Evolutionary conservation across 441 rosid species (phyloP).

Genomic region (Populus hybrid): DNA sequence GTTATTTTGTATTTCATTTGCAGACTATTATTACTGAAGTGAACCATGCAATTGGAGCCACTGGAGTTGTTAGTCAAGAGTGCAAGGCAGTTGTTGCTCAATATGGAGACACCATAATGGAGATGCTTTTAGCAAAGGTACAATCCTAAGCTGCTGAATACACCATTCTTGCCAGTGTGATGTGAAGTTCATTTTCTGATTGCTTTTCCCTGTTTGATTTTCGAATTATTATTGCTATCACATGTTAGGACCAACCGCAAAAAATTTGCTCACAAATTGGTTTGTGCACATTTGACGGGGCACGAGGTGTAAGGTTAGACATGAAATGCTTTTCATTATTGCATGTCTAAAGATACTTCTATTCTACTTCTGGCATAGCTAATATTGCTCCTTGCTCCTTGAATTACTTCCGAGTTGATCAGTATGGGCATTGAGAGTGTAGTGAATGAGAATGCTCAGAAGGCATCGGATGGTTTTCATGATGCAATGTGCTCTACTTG

Average conservation of each 20-base stretch:
- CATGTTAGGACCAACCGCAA: constrained; percentile 51
- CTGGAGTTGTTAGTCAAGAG: constrained; percentile 72
- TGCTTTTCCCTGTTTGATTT: not conserved
- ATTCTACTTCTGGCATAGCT: not conserved
- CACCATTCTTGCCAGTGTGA: not conserved
- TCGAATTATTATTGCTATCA: constrained; percentile 5
- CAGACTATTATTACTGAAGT: constrained; percentile 64
- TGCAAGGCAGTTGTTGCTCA: constrained; percentile 67
- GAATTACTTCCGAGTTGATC: constrained; percentile 16
- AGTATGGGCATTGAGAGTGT: constrained; percentile 76
- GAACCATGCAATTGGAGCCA: constrained; percentile 82
- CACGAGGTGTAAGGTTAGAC: constrained; percentile 56
- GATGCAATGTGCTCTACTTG: constrained; percentile 66
- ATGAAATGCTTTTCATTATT: constrained; percentile 1
- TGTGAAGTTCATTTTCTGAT: not conserved
- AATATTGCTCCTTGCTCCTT: not conserved
- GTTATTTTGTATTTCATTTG: constrained; percentile 1
- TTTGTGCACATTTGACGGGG: constrained; percentile 69
- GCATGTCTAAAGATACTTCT: not conserved
- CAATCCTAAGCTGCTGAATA: constrained; percentile 10
- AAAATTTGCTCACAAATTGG: constrained; percentile 73
- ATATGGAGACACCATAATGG: constrained; percentile 63
- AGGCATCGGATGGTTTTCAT: constrained; percentile 27
- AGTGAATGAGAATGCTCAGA: constrained; percentile 36
- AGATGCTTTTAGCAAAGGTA: constrained; percentile 63